These are phyloP conservation scores for Heliosperma pusillum DNA, from an alignment of 148 eudicot genomes.

Conservation along the genomic window DNA sequence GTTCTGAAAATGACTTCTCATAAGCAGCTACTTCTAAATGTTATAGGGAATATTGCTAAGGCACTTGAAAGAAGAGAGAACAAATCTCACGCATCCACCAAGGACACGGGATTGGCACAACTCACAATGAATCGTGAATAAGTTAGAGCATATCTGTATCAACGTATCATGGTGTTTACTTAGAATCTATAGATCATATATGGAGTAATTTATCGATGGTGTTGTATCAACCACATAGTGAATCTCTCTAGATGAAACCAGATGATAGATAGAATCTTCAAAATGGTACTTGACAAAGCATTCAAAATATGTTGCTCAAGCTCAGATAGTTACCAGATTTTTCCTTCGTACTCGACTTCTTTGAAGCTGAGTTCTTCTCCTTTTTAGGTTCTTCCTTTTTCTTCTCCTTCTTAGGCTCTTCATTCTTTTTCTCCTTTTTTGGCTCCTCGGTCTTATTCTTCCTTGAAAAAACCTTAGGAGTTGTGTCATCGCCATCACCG, in stretches of 20 bases:
- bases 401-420: constrained; percentile 57
- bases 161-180: not conserved
- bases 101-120: no score
- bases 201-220: not conserved
- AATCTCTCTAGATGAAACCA: not conserved
- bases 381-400: constrained; percentile 49
- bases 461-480: constrained; percentile 66
- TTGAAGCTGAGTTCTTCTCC: constrained; percentile 55
- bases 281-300: not conserved
- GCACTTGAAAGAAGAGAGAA: not conserved
- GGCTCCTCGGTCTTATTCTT: constrained; percentile 64
- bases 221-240: not conserved
- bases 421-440: constrained; percentile 61
- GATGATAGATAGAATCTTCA: not conserved
- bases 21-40: not conserved
- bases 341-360: constrained; percentile 57
- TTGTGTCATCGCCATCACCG: constrained; percentile 32
- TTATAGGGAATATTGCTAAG: not conserved
- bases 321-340: constrained; percentile 44
- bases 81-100: not conserved
- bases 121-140: no score
- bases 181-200: not conserved
- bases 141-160: not conserved
- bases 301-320: not conserved
- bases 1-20: not conserved